A percentile compares a stretch with the other conserved stretches of the same genome.
Evolutionary conservation across 2,329 filamentous ascomycete species (phyloP).

Genomic region (Amphichorda felina): DNA sequence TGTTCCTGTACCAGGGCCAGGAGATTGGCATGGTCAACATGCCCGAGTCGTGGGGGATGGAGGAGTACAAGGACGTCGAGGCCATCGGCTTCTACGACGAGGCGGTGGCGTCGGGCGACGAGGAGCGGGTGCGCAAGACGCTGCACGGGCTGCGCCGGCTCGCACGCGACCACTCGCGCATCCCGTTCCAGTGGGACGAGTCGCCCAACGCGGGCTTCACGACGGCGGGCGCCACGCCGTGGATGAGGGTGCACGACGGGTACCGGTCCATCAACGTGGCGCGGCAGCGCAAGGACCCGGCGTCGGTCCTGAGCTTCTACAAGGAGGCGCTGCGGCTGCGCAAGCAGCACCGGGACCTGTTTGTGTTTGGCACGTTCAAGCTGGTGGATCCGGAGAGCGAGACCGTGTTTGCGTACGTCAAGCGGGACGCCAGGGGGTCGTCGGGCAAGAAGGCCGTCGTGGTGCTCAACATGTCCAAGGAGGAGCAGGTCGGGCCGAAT

Average conservation of each 20-base stretch:
- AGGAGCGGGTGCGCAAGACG: constrained; percentile 27
- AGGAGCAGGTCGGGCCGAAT: constrained; percentile 14
- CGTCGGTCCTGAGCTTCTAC: constrained; percentile 48
- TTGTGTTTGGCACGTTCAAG: constrained; percentile 50
- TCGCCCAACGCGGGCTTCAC: constrained; percentile 51
- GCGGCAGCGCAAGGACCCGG: constrained; percentile 27
- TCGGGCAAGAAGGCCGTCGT: constrained; percentile 22
- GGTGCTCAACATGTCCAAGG: constrained; percentile 32
- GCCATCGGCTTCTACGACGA: constrained; percentile 37
- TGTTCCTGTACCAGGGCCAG: constrained; percentile 49
- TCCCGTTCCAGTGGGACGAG: constrained; percentile 56
- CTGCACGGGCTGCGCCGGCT: constrained; percentile 42
- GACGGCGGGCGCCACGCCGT: constrained; percentile 31
- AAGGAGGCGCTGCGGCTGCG: constrained; percentile 37
- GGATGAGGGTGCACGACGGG: constrained; percentile 56
- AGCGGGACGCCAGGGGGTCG: constrained; percentile 12
- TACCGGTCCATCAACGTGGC: constrained; percentile 44
- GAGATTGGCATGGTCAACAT: constrained; percentile 51
- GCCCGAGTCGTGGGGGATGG: constrained; percentile 34
- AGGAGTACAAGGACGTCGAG: constrained; percentile 43
- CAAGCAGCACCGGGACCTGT: constrained; percentile 42
- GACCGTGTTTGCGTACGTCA: constrained; percentile 44
- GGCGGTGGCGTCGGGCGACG: constrained; percentile 20
- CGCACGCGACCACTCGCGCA: constrained; percentile 50
- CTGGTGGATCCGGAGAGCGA: constrained; percentile 37